phyloP scores from a whole-genome alignment of 495 filamentous ascomycete genomes.

The Aspergillus avenaceus region DNA sequence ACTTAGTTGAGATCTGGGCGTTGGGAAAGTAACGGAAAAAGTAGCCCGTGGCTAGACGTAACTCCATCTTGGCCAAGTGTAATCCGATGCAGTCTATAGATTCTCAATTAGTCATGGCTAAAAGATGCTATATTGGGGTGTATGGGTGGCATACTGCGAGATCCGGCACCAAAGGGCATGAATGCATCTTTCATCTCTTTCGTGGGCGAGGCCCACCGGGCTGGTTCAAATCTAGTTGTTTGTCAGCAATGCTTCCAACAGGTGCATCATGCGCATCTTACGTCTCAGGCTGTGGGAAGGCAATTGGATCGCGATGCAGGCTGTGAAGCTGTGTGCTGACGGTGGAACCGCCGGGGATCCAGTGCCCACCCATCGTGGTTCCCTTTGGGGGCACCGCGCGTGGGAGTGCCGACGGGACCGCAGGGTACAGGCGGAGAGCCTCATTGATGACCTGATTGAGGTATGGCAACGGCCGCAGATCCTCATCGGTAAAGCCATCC shows the following conservation, averaged over 20 bases:
- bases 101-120: neutral
- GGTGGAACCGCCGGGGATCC: conserved; percentile 26
- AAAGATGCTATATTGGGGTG: neutral
- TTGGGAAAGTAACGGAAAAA: conserved; percentile 32
- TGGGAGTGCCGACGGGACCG: conserved; percentile 39
- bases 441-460: conserved; percentile 53
- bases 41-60: conserved; percentile 27
- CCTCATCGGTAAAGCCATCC: conserved; percentile 16
- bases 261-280: neutral
- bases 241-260: neutral
- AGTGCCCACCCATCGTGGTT: conserved; percentile 21
- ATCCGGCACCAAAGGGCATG: conserved; percentile 50
- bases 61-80: conserved; percentile 33
- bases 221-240: conserved; percentile 33
- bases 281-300: conserved; percentile 27
- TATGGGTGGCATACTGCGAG: conserved; percentile 25
- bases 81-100: conserved; percentile 29
- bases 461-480: conserved; percentile 31
- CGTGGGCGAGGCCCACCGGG: conserved; percentile 38
- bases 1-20: conserved; percentile 16
- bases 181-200: conserved; percentile 51
- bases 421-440: conserved; percentile 50
- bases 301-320: conserved; percentile 33
- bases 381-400: conserved; percentile 33
- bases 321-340: conserved; percentile 41